These are phyloP conservation scores for Entomortierella lignicola DNA, from an alignment of 192 early-diverging fungal genomes.

Conservation along the genomic window DNA sequence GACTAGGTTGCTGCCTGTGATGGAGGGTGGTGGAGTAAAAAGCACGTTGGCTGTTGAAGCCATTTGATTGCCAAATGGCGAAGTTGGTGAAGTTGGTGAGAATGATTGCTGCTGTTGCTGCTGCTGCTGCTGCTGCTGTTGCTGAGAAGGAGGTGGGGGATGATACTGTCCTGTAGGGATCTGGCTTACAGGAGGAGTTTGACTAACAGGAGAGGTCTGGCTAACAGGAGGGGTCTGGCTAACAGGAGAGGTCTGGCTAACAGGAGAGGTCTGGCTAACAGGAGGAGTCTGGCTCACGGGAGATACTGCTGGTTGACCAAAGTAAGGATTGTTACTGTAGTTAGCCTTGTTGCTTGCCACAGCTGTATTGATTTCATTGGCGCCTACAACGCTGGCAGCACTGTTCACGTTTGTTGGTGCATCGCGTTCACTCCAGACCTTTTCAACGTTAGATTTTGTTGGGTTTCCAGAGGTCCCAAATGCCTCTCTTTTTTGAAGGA, in stretches of 20 bases:
- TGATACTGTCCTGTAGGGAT: neutral
- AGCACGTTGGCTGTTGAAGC: neutral
- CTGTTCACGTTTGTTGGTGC: neutral
- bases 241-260: neutral
- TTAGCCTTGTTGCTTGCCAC: neutral
- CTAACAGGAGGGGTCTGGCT: neutral
- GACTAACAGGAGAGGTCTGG: no score
- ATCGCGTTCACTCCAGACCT: conserved; percentile 22
- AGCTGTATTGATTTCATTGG: neutral
- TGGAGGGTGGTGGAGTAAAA: conserved; percentile 31
- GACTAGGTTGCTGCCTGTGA: neutral
- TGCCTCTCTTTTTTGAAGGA: conserved; percentile 1
- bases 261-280: no score
- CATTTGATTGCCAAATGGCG: conserved; percentile 1
- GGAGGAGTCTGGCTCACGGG: no score
- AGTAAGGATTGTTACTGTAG: conserved; percentile 12
- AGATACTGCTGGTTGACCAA: neutral
- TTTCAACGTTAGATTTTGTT: conserved; percentile 7
- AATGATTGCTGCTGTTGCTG: conserved; percentile 19
- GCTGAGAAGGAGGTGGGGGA: conserved; percentile 1
- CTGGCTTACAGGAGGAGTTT: neutral
- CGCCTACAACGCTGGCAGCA: neutral
- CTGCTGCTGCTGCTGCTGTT: no score
- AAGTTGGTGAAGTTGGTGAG: neutral
- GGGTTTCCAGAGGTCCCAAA: conserved; percentile 11